These are phyloP conservation scores for Tetrapyrgos nigripes DNA, from an alignment of 1,284 basidiomycete genomes.

Conservation along the genomic window DNA sequence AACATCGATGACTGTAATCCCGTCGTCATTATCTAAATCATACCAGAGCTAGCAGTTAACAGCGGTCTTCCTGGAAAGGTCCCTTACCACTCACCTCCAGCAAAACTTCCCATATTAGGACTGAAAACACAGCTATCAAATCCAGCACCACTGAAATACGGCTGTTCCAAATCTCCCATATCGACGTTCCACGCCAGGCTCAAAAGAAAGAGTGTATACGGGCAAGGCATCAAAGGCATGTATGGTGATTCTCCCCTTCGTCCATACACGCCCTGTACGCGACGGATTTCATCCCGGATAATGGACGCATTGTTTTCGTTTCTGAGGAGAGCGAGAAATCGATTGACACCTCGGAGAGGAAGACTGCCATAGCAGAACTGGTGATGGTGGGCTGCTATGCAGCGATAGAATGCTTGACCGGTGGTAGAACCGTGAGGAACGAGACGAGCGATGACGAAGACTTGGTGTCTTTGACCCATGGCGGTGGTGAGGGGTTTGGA, in stretches of 20 bases:
- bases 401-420: slow-evolving; percentile 36
- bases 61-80: not conserved
- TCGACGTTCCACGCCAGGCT: slow-evolving; percentile 29
- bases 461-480: slow-evolving; percentile 28
- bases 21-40: slow-evolving; percentile 46
- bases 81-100: slow-evolving; percentile 29
- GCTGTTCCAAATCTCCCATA: slow-evolving; percentile 15
- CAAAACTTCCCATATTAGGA: slow-evolving; percentile 33
- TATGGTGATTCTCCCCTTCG: slow-evolving; percentile 13
- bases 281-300: slow-evolving; percentile 40
- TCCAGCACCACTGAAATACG: slow-evolving; percentile 17
- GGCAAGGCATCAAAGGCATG: slow-evolving; percentile 32
- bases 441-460: slow-evolving; percentile 21
- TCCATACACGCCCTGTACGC: slow-evolving; percentile 35
- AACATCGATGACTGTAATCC: slow-evolving; percentile 48
- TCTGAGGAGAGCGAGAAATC: slow-evolving; percentile 40
- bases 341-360: slow-evolving; percentile 34
- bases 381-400: slow-evolving; percentile 44
- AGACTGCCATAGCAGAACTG: slow-evolving; percentile 44
- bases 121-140: slow-evolving; percentile 18
- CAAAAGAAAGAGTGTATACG: slow-evolving; percentile 32
- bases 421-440: slow-evolving; percentile 22
- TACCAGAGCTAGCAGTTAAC: not conserved
- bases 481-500: too few species aligned
- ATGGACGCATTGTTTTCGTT: slow-evolving; percentile 41